phyloP scores from a whole-genome alignment of 371 early-diverging fungal species.

The Circinella umbellata region DNA sequence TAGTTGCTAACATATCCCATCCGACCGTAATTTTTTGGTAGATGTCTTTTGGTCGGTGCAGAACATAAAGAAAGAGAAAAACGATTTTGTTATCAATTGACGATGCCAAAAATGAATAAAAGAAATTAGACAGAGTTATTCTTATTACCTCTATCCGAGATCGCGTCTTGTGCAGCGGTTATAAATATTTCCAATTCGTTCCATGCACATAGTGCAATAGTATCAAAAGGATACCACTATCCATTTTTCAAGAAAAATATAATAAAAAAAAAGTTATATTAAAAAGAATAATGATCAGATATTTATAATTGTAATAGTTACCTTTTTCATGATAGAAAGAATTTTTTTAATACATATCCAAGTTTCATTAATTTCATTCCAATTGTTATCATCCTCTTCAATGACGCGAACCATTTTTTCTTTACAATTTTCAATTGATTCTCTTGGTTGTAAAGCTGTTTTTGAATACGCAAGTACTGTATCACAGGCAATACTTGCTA shows the following conservation, averaged over 20 bases:
- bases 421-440: background rate
- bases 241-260: too few relatives aligned
- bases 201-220: constrained; percentile 9
- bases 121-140: too few relatives aligned
- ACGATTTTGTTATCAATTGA: too few relatives aligned
- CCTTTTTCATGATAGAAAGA: constrained; percentile 12
- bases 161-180: background rate
- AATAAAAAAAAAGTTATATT: background rate
- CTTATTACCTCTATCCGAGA: background rate
- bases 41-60: background rate
- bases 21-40: background rate
- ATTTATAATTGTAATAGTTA: background rate
- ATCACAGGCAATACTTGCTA: background rate
- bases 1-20: background rate
- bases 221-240: constrained; percentile 11
- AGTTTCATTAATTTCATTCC: background rate
- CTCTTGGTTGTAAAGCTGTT: background rate
- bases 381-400: background rate
- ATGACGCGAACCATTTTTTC: background rate
- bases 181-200: background rate
- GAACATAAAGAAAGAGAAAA: too few relatives aligned
- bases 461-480: background rate
- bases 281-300: background rate
- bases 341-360: background rate
- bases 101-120: too few relatives aligned